Conservation (phyloP, 2,329 filamentous ascomycete genomes). For the Aspergillus sp. region DNA sequence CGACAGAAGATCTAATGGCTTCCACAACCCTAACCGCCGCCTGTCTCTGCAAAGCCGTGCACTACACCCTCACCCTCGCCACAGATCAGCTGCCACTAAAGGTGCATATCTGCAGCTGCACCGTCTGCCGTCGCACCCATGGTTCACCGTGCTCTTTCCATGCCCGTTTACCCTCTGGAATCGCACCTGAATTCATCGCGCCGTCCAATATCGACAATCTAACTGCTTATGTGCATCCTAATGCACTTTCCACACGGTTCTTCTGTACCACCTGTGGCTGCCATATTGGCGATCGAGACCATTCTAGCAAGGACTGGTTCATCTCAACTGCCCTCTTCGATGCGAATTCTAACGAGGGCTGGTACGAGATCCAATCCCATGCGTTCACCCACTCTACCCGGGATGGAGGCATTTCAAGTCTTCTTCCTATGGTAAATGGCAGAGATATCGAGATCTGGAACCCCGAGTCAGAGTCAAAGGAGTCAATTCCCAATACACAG, state of each 20-base stretch:
- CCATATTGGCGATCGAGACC: slow-evolving; percentile 28
- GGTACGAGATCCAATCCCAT: slow-evolving; percentile 19
- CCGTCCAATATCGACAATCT: slow-evolving; percentile 21
- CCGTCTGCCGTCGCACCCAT: slow-evolving; percentile 42
- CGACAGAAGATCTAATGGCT: background rate
- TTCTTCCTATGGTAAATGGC: slow-evolving; percentile 18
- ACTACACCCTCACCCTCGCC: slow-evolving; percentile 38
- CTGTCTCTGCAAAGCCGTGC: slow-evolving; percentile 25
- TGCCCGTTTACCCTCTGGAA: slow-evolving; percentile 18
- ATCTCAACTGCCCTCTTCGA: too few relatives aligned
- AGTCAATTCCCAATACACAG: too few relatives aligned
- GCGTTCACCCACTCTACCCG: slow-evolving; percentile 18
- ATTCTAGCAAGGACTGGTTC: slow-evolving; percentile 3
- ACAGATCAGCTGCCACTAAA: slow-evolving; percentile 36
- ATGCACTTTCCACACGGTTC: slow-evolving; percentile 30
- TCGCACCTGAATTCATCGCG: slow-evolving; percentile 24
- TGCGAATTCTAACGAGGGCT: slow-evolving; percentile 10
- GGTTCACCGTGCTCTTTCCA: slow-evolving; percentile 35
- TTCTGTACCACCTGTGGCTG: slow-evolving; percentile 49
- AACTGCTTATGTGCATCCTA: slow-evolving; percentile 32
- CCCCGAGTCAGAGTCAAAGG: background rate
- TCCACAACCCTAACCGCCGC: slow-evolving; percentile 20
- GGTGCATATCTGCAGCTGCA: slow-evolving; percentile 47
- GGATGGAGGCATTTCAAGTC: slow-evolving; percentile 18
- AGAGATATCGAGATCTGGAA: slow-evolving; percentile 17